Evolutionary conservation across 2,329 filamentous ascomycete species (phyloP).

Genomic region (Fusarium heterosporum): DNA sequence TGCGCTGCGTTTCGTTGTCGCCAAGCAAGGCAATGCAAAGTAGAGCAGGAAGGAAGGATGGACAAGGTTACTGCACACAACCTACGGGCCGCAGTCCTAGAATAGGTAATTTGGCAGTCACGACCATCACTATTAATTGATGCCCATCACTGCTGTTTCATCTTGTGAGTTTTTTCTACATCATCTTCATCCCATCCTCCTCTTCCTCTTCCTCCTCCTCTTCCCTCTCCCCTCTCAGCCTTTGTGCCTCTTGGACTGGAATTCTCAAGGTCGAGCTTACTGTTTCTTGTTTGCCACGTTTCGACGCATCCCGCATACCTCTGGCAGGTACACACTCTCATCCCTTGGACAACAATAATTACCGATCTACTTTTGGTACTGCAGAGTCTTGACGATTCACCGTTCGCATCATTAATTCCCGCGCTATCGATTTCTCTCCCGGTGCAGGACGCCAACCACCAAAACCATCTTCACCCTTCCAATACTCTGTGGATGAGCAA

Average conservation of each 20-base stretch:
- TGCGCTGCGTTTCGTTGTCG: slow-evolving; percentile 26
- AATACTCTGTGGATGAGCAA: slow-evolving; percentile 40
- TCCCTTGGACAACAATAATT: slow-evolving; percentile 37
- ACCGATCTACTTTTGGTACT: slow-evolving; percentile 5
- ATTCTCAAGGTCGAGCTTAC: slow-evolving; percentile 31
- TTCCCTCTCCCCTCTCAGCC: not conserved
- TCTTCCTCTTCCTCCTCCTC: not conserved
- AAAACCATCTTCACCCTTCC: slow-evolving; percentile 24
- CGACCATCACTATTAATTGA: slow-evolving; percentile 19
- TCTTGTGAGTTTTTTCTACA: slow-evolving; percentile 21
- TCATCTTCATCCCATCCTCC: slow-evolving; percentile 32
- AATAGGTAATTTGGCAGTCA: not conserved
- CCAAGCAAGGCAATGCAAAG: not conserved
- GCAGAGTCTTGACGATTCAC: slow-evolving; percentile 38
- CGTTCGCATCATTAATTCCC: slow-evolving; percentile 18
- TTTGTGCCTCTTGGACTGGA: slow-evolving; percentile 25
- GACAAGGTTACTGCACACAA: too few species aligned
- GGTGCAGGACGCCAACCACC: slow-evolving; percentile 40
- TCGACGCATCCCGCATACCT: slow-evolving; percentile 41
- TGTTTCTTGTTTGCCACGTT: slow-evolving; percentile 37
- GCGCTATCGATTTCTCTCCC: slow-evolving; percentile 21
- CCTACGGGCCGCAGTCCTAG: not conserved
- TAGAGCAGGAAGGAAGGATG: not conserved
- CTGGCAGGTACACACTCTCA: slow-evolving; percentile 39
- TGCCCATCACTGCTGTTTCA: slow-evolving; percentile 35